These are phyloP conservation scores for Malania oleifera DNA, from an alignment of 164 flowering plant species.

Conservation along the genomic window DNA sequence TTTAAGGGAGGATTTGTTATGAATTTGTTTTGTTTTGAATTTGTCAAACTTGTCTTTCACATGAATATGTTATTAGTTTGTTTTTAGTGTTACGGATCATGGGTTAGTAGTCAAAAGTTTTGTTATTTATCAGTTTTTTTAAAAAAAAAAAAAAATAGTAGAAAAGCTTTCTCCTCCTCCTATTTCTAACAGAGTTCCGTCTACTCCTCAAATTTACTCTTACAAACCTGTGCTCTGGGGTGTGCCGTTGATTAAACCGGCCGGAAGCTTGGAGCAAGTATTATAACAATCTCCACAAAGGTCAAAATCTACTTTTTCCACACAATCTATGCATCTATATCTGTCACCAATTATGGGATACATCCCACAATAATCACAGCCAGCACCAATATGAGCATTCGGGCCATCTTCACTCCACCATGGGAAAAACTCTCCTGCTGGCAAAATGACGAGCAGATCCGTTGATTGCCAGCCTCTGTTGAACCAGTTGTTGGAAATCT, in stretches of 20 bases:
- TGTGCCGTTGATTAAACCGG: slow-evolving; percentile 88
- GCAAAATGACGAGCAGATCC: slow-evolving; percentile 1
- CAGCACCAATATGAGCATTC: slow-evolving; percentile 44
- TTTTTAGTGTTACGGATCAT: no score
- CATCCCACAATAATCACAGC: slow-evolving; percentile 91
- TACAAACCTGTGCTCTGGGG: slow-evolving; percentile 61
- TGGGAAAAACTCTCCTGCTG: slow-evolving; percentile 15
- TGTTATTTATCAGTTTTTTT: no score
- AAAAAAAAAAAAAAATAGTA: no score
- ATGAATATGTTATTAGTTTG: no score
- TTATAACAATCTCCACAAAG: slow-evolving; percentile 71
- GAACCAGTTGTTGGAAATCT: slow-evolving; percentile 33
- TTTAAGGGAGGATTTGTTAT: no score
- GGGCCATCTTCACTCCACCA: slow-evolving; percentile 23
- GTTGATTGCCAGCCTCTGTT: slow-evolving; percentile 14
- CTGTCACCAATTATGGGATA: slow-evolving; percentile 72
- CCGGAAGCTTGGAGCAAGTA: slow-evolving; percentile 70
- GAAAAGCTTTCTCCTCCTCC: no score
- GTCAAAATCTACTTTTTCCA: slow-evolving; percentile 66
- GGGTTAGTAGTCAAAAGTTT: no score
- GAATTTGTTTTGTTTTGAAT: no score
- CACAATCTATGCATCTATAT: slow-evolving; percentile 75
- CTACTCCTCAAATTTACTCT: no score
- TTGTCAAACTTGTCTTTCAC: no score
- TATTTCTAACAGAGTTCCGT: no score